These are phyloP conservation scores for Exophiala oligosperma DNA, from an alignment of 2,329 filamentous ascomycete genomes.

Conservation along the genomic window DNA sequence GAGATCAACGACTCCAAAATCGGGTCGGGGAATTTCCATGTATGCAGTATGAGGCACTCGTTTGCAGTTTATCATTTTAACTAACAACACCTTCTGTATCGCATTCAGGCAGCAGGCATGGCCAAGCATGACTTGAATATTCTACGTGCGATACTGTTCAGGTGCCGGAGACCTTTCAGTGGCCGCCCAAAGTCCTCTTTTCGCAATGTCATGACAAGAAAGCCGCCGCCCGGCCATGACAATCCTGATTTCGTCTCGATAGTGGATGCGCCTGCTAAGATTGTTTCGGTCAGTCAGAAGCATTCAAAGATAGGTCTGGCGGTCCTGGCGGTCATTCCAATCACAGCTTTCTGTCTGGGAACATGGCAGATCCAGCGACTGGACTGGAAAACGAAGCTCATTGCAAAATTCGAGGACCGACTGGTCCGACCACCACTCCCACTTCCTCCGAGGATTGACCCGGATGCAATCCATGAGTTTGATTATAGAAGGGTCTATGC, in stretches of 20 bases:
- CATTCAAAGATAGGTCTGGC: conserved; percentile 49
- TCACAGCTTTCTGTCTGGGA: conserved; percentile 86
- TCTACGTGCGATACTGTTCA: conserved; percentile 6
- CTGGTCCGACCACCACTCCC: conserved; percentile 82
- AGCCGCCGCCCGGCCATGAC: conserved; percentile 52
- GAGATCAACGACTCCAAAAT: not conserved
- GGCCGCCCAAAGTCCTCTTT: not conserved
- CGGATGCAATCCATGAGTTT: conserved; percentile 79
- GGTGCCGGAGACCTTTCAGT: not conserved
- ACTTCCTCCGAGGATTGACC: conserved; percentile 79
- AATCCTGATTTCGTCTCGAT: conserved; percentile 80
- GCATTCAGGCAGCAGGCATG: conserved; percentile 1
- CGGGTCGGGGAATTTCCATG: not conserved
- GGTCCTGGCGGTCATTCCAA: conserved; percentile 71
- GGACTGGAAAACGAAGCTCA: conserved; percentile 88
- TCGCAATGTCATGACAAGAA: conserved; percentile 12
- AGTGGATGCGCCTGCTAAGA: conserved; percentile 78
- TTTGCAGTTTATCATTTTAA: not conserved
- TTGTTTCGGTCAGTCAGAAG: conserved; percentile 71
- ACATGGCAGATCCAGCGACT: conserved; percentile 95
- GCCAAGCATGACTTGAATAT: conserved; percentile 17
- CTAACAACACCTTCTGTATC: not conserved
- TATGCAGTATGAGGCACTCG: not conserved
- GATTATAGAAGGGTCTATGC: conserved; percentile 85
- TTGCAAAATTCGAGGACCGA: conserved; percentile 89